These are phyloP conservation scores for Boechera divaricarpa DNA, from an alignment of 345 rosid species.

Conservation along the genomic window DNA sequence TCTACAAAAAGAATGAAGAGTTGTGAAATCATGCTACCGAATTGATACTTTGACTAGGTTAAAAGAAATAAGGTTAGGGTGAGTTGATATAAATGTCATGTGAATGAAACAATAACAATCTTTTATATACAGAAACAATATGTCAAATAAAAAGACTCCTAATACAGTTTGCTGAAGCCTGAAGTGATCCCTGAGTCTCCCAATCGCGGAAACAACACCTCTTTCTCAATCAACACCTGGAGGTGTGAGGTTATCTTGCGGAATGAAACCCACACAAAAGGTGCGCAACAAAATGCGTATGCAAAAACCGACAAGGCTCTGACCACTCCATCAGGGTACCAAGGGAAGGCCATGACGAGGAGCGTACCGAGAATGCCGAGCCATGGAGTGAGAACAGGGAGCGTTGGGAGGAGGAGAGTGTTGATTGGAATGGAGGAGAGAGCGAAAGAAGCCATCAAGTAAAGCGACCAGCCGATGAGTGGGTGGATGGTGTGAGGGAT, in stretches of 20 bases:
- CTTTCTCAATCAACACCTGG: conserved; percentile 78
- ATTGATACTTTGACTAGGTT: not conserved
- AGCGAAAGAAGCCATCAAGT: conserved; percentile 76
- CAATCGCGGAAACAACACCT: conserved; percentile 68
- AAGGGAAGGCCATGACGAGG: conserved; percentile 83
- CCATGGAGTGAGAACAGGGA: conserved; percentile 69
- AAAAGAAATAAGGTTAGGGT: conserved; percentile 13
- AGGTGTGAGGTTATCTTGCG: conserved; percentile 63
- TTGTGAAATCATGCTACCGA: not conserved
- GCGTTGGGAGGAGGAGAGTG: conserved; percentile 68
- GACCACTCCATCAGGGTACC: conserved; percentile 73
- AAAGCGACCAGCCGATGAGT: conserved; percentile 76
- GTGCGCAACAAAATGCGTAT: conserved; percentile 81
- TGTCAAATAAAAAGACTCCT: conserved; percentile 25
- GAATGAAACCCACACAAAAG: conserved; percentile 66
- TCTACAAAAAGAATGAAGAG: not conserved
- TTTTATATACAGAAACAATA: conserved; percentile 41
- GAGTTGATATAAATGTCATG: conserved; percentile 24
- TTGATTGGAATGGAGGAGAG: conserved; percentile 70
- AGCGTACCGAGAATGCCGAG: conserved; percentile 72
- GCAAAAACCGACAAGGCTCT: conserved; percentile 76
- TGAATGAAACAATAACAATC: conserved; percentile 37
- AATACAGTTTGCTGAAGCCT: conserved; percentile 65
- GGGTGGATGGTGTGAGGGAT: conserved; percentile 92
- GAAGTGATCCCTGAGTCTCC: conserved; percentile 56